Base-by-base conservation (phyloP, 2,329 filamentous ascomycete genomes). In the Cladophialophora carrionii region DNA sequence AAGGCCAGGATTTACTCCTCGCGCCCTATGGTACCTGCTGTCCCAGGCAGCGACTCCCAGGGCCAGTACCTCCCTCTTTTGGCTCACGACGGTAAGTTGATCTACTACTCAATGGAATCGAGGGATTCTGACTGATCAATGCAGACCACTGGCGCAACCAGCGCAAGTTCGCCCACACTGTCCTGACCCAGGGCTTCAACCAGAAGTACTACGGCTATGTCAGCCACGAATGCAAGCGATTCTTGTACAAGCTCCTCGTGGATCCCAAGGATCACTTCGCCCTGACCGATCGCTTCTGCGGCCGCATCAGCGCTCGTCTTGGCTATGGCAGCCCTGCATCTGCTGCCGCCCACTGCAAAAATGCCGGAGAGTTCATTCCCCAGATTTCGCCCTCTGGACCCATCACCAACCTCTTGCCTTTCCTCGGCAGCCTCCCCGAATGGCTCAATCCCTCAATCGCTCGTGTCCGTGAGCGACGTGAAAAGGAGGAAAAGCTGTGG, bases 401-500 rank as follows among this genome's bases (percentile, higher is more conserved):
- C 1, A 68, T 71, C 54, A 71, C 70, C 63, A 73, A 73, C 54
- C 63, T 71, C 4, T 8, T 73, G 60, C 69, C 71, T 34, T 68
- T 71, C 64, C 65, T 72, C 26, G 66, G 70, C 52, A 64, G 67
- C 32, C 68, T 73, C 26, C 71, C 71, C 3, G 70, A 72, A 51
- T 72, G 70, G 66, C 54, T 73, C n/a, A 71, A 72, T 60, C 66
- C 70, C 3, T 72, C 69, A 2, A 71, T 71, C 29, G 57, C 52
- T 48, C 62, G 62, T 17, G 70, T 72, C 4, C 70, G 70, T 61
- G 66, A 72, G 51, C 67, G 70, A 65, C 69, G 70, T 60, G 70
- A 73, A 58, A 73, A 73, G 64, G 70, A 72, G 61, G 71, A 73
- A 54, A 71, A 71, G 61, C 66, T 73, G n/a, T 71, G 71, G 69